Base-by-base conservation (phyloP, 2,329 filamentous ascomycete genomes). In the Cordyceps militaris region DNA sequence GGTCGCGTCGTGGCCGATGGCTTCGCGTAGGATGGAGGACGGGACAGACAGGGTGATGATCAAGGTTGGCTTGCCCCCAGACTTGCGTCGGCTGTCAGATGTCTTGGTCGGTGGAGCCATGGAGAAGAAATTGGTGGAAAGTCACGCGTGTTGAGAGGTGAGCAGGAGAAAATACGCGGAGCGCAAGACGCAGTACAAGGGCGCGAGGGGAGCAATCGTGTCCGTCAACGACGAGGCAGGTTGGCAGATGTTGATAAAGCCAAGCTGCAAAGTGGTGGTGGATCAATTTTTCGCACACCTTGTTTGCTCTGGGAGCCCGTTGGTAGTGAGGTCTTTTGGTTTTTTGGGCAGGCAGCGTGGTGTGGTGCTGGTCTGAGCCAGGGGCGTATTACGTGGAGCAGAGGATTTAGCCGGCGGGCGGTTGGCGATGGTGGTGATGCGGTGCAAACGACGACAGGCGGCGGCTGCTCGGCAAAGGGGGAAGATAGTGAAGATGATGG, bases 31-130 rank as follows among this genome's bases (percentile, higher is more conserved):
- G 61, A 71, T 75, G 19, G 74, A 67, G 43, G 82, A 71, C 23
- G 78, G 65, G 50, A 85, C 73, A 63, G 75, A 80, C 56, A 86
- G 69, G 8, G 75, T 84, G 66, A 85, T 69, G 60, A 84, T 59
- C 52, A 76, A 65, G 34, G 59, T 64, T 21, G 66, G 56, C 61
- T 73, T 74, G 65, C 64, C 63, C 59, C 67, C 68, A 26, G 72
- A 73, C 62, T 73, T 74, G 63, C 72, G 71, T 61, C 72, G 71
- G 58, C 63, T 66, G 54, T 73, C 70, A 54, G 64, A 57, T 46
- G 67, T 63, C 60, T 72, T 72, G 64, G 61, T 63, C 57, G 64
- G 59, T 50, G 71, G 69, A 62, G 71, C 67, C 71, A 74, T 74
- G 46, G 61, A 60, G 42, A 53, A 53, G 10, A n/a, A 43, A 21